These are phyloP conservation scores for Myrica gale DNA, from an alignment of 306 rosid species.

Conservation along the genomic window DNA sequence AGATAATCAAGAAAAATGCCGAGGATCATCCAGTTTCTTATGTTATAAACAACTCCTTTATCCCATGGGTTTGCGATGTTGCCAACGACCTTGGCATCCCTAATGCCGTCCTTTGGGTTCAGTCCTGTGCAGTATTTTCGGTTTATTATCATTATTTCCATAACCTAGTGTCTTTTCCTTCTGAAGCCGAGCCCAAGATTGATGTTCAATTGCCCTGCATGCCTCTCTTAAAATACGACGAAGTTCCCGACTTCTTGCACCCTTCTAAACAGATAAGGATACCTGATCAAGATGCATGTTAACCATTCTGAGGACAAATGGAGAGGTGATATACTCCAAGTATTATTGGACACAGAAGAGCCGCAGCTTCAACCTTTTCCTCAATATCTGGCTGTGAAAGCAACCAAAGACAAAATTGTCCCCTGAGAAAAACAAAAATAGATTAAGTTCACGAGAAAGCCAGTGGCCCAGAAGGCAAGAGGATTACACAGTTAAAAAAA, in stretches of 20 bases:
- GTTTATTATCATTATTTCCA: conserved; percentile 45
- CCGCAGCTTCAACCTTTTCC: conserved; percentile 80
- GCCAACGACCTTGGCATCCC: conserved; percentile 35
- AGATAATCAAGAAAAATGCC: conserved; percentile 17
- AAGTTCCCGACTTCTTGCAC: conserved; percentile 56
- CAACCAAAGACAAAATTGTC: conserved; percentile 74
- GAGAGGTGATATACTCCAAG: conserved; percentile 66
- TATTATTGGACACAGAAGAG: conserved; percentile 83
- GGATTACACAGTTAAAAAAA: conserved; percentile 23
- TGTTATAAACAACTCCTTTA: conserved; percentile 49
- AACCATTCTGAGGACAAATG: conserved; percentile 70
- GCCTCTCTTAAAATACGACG: conserved; percentile 43
- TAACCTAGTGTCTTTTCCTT: conserved; percentile 48
- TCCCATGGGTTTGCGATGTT: conserved; percentile 49
- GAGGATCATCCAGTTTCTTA: conserved; percentile 33
- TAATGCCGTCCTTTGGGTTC: conserved; percentile 60
- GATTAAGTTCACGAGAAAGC: conserved; percentile 17
- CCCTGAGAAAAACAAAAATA: conserved; percentile 51
- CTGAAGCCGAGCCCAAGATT: conserved; percentile 35
- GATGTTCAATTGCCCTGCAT: conserved; percentile 45
- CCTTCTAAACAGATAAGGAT: conserved; percentile 34
- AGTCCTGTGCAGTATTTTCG: conserved; percentile 53
- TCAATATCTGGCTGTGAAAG: conserved; percentile 69
- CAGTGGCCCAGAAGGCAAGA: conserved; percentile 13
- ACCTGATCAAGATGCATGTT: conserved; percentile 78